Evolutionary conservation across 2,329 filamentous ascomycete genomes (phyloP), one percentile per base, ranked within the genome.

Genomic region (Talaromyces sp.): DNA sequence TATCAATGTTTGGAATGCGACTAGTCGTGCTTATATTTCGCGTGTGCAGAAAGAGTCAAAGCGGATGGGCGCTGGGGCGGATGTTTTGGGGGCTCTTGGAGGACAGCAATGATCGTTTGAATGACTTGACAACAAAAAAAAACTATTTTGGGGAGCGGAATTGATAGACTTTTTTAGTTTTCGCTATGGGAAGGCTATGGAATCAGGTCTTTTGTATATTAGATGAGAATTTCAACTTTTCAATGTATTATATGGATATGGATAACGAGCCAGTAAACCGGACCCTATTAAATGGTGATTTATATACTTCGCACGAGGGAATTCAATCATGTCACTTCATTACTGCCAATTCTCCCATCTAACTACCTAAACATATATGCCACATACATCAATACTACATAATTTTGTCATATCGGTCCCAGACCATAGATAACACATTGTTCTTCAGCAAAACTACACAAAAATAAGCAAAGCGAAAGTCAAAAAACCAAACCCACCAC

Each of bases 1-100:
- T 80, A 89, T 92, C 80, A 77, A 81, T 33, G 82, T 88, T 10
- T 93, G 89, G 89, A 91, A 91, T 76, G 77, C 82, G 62, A 85
- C 89, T 68, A 88, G 86, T 77, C 74, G 80, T 50, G 80, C 85
- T 40, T 91, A 90, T 72, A 83, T 90, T 67, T 74, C 75, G 62
- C 80, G 74, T 15, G 62, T 76, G 40, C 62, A 83, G 65, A 73
- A 85, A 74, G 84, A 87, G 73, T 79, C 80, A 63, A 85, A 87
- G 76, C 77, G 63, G 22, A 58, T 67, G 59, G 67, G 66, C n/a
- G 67, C 66, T 25, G 64, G 65, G 5, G 63, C 65, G 46, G 68
- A 71, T 58, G 61, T 58, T 33, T 13, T 53, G n/a, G 51, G 50
- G 1, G 50, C 28, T 39, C 15, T 53, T 33, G 40, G 41, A 2